Base-by-base conservation (phyloP, 2,329 filamentous ascomycete genomes). In the Neoascochyta sp. region DNA sequence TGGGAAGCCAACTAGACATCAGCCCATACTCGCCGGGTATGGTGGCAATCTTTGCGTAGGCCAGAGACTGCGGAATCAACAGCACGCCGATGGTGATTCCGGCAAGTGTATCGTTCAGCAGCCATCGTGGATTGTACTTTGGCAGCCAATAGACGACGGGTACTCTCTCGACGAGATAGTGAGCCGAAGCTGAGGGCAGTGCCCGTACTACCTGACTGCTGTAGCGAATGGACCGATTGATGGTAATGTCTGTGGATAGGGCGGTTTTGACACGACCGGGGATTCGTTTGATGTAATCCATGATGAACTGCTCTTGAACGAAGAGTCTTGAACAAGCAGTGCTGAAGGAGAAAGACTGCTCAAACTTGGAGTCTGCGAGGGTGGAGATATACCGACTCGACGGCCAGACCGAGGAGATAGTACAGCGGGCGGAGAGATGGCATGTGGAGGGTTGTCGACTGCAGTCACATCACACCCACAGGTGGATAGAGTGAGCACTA, bases 51-150 rank as follows among this genome's bases (percentile, higher is more conserved):
- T 95, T 62, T 90, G 90, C 88, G 63, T 96, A 96, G 0, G 89
- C 89, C 84, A 96, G 94, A 42, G 86, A 82, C 59, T 96, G 90
- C 5, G 90, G 90, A 7, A 96, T 86, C 18, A 95, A 86, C 18
- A 88, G 81, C 23, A 81, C 74, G 22, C 83, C 83, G 25, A 85
- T 76, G 3, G 81, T 85, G 46, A 84, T 64, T 11, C 79, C 79
- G 8, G 75, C 77, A 42, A 82, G 74, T 8, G 73, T 55, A 49
- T 83, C 78, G 47, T 76, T 76, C 11, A 77, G 36, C 2, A 82
- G 50, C 78, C 78, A 83, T 67, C 69, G 62, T 4, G 67, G 70
- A 11, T 76, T 69, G 54, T 83, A 83, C 24, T 66, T 67, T 8
- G 79, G 77, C 1, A 82, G 64, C 79, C 79, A 83, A 27, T 75